Conservation (phyloP, 345 rosid species). For the Citropsis articulata region DNA sequence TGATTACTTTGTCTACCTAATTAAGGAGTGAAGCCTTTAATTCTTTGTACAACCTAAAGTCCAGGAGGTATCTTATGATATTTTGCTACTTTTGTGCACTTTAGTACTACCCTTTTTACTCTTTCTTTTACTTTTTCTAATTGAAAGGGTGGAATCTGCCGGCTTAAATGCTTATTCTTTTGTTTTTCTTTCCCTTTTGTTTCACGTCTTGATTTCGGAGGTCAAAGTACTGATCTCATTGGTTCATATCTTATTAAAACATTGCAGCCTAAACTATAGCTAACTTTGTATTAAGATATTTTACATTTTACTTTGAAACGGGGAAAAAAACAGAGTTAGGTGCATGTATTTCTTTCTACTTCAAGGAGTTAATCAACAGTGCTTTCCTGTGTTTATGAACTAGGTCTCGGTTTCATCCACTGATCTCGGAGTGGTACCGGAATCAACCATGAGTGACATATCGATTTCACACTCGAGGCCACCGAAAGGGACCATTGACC, state of each 20-base stretch:
- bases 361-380: not conserved
- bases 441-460: slow-evolving; percentile 57
- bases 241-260: not conserved
- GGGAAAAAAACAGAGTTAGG: not conserved
- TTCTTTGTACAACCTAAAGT: not conserved
- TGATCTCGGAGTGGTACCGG: slow-evolving; percentile 72
- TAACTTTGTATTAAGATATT: not conserved
- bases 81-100: slow-evolving; percentile 14
- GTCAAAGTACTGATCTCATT: not conserved
- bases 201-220: slow-evolving; percentile 2
- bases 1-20: not conserved
- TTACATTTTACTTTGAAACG: not conserved
- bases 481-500: slow-evolving; percentile 60
- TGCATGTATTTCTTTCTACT: not conserved
- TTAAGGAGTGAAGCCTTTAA: not conserved
- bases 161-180: not conserved
- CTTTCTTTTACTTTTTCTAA: slow-evolving; percentile 16
- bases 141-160: slow-evolving; percentile 8
- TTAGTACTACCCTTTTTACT: slow-evolving; percentile 4
- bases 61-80: not conserved
- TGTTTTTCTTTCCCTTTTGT: slow-evolving; percentile 1
- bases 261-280: not conserved
- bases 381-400: slow-evolving; percentile 1
- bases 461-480: slow-evolving; percentile 48
- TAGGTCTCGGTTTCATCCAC: slow-evolving; percentile 73